These are phyloP conservation scores for Neonectria magnoliae DNA, from an alignment of 2,329 filamentous ascomycete genomes.

Conservation along the genomic window DNA sequence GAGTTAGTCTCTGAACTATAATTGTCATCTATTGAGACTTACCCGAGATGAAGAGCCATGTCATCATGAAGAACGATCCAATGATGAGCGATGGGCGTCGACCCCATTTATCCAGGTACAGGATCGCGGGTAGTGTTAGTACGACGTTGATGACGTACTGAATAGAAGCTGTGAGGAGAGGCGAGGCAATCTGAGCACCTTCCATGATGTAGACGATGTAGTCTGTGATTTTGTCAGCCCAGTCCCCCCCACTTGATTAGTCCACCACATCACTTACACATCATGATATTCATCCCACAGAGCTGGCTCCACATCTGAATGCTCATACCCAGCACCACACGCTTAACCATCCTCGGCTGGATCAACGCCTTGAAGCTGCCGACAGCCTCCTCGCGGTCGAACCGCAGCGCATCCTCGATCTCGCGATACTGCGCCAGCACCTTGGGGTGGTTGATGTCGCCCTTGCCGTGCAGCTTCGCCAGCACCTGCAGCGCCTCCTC, in stretches of 20 bases:
- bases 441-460: slow-evolving; percentile 64
- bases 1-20: not conserved
- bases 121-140: slow-evolving; percentile 67
- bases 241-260: no score
- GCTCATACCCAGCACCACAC: slow-evolving; percentile 66
- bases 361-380: slow-evolving; percentile 61
- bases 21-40: not conserved
- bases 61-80: slow-evolving; percentile 67
- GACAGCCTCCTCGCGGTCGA: slow-evolving; percentile 62
- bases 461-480: slow-evolving; percentile 66
- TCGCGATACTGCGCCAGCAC: slow-evolving; percentile 73
- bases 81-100: slow-evolving; percentile 65
- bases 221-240: slow-evolving; percentile 44
- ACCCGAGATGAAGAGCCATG: slow-evolving; percentile 71
- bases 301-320: slow-evolving; percentile 70
- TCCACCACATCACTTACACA: slow-evolving; percentile 45
- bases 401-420: slow-evolving; percentile 63
- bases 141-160: slow-evolving; percentile 72
- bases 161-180: slow-evolving; percentile 68
- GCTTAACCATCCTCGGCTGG: slow-evolving; percentile 63
- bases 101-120: slow-evolving; percentile 68
- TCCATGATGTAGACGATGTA: slow-evolving; percentile 71
- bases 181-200: slow-evolving; percentile 64
- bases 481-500: slow-evolving; percentile 70
- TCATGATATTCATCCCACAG: slow-evolving; percentile 70